Base-by-base conservation (phyloP, 768 basidiomycete genomes). In the Pleurotus pulmonarius region DNA sequence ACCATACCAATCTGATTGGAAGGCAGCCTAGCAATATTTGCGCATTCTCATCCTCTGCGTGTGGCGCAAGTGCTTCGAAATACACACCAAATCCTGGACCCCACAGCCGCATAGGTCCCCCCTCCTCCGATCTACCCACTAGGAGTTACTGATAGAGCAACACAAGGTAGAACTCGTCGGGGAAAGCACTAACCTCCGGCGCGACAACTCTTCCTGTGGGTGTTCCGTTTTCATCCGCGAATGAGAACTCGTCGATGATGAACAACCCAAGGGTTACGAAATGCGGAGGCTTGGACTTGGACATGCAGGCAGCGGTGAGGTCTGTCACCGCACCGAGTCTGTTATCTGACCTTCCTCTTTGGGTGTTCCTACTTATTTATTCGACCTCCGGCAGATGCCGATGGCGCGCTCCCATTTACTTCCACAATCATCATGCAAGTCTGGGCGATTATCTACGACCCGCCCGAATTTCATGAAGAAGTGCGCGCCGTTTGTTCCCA, bases 251-350 rank as follows among this genome's bases (percentile, higher is more conserved):
- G 69, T 97, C 94, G 63, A 95, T 81, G 64, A 97, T 94, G 74
- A 95, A 95, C 83, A 94, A 84, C 5, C 93, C 94, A 24, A 94
- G 74, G n/a, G 86, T 83, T 16, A 81, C 83, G 46, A 92, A 86
- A 40, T 69, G 60, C 15, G 64, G 55, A 24, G 59, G 58, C 53
- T 41, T 40, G 38, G 59, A 25, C 41, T 46, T 51, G 12, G 63
- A 39, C 67, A 67, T 69, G n/a, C 24, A 56, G 49, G 44, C 52
- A 20, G 39, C 40, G n/a, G 25, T 37, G 16, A 34, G 22, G 43
- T 44, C 24, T 22, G 51, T 41, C 39, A 11, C 37, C 22, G 24
- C 18, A 18, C 18, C 34, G 51, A 18, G 13, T 18, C 34, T 16
- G 39, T 15, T 15, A 34, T 34, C 29, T 34, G 29, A 34, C 29